These are phyloP conservation scores for Murraya paniculata DNA, from an alignment of 345 rosid species.

Conservation along the genomic window DNA sequence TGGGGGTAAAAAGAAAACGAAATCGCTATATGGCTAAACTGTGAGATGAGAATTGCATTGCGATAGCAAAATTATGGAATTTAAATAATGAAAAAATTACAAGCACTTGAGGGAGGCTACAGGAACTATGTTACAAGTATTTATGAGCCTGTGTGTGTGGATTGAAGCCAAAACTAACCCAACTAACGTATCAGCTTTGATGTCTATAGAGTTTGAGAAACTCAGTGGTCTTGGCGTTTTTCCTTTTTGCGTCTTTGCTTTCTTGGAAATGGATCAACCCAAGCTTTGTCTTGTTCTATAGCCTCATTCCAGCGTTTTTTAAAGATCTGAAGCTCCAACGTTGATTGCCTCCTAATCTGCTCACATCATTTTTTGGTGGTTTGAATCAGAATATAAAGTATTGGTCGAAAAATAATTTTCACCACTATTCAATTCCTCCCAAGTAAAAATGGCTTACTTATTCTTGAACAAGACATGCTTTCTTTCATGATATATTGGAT, in stretches of 20 bases:
- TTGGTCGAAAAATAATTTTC: not conserved
- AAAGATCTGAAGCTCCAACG: conserved; percentile 73
- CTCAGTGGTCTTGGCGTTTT: conserved; percentile 21
- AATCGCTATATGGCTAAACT: not conserved
- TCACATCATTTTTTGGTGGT: not conserved
- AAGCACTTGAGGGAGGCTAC: conserved; percentile 6
- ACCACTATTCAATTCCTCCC: not conserved
- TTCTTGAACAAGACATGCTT: not conserved
- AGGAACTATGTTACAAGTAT: conserved; percentile 27
- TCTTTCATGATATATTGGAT: not conserved
- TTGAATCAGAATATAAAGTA: not conserved
- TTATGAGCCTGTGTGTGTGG: conserved; percentile 3
- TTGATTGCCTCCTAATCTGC: conserved; percentile 93
- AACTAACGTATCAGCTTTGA: conserved; percentile 3
- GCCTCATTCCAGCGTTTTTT: conserved; percentile 80
- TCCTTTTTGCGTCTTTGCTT: conserved; percentile 24
- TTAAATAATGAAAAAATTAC: conserved; percentile 39
- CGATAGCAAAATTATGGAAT: not conserved
- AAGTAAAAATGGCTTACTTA: not conserved
- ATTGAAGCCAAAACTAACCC: conserved; percentile 9
- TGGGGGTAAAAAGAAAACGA: too few species aligned
- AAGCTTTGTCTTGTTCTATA: conserved; percentile 55
- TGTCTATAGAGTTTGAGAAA: not conserved
- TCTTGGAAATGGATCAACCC: conserved; percentile 64
- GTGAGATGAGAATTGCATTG: not conserved